Evolutionary conservation across 2,329 filamentous ascomycete species (phyloP).

Genomic region (Epichloe glyceriae): DNA sequence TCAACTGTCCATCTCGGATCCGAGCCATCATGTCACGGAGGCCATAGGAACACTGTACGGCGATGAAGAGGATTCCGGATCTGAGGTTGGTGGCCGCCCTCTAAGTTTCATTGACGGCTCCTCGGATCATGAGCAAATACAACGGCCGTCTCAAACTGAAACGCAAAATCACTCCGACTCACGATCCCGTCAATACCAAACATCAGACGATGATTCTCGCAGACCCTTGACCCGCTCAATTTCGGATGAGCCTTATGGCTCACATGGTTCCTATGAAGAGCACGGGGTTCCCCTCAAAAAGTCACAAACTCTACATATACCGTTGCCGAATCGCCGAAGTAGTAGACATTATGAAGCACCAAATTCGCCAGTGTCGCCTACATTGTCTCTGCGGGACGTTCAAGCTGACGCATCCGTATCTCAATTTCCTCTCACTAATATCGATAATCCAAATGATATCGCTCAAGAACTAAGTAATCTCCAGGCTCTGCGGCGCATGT

Average conservation of each 20-base stretch:
- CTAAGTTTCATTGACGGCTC: conserved; percentile 57
- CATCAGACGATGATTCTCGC: conserved; percentile 22
- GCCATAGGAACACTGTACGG: conserved; percentile 86
- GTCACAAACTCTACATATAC: conserved; percentile 28
- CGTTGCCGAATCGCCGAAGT: conserved; percentile 27
- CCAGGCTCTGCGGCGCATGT: conserved; percentile 81
- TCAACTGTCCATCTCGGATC: conserved; percentile 64
- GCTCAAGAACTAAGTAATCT: conserved; percentile 87
- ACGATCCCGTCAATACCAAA: conserved; percentile 15
- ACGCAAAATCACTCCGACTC: background rate
- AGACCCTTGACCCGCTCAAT: conserved; percentile 31
- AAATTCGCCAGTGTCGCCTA: conserved; percentile 36
- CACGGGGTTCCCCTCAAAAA: conserved; percentile 24
- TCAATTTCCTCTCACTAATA: conserved; percentile 76
- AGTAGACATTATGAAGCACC: conserved; percentile 29
- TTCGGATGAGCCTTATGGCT: conserved; percentile 28
- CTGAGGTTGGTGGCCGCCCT: conserved; percentile 40
- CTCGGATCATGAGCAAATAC: conserved; percentile 39
- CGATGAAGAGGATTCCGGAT: conserved; percentile 54
- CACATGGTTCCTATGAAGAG: conserved; percentile 18
- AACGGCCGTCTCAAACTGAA: conserved; percentile 15
- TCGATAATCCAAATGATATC: conserved; percentile 78
- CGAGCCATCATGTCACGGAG: conserved; percentile 87
- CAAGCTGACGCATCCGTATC: conserved; percentile 46
- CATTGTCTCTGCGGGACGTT: conserved; percentile 39